phyloP scores from a whole-genome alignment of 164 flowering plant genomes.

The Magnolia sinica region DNA sequence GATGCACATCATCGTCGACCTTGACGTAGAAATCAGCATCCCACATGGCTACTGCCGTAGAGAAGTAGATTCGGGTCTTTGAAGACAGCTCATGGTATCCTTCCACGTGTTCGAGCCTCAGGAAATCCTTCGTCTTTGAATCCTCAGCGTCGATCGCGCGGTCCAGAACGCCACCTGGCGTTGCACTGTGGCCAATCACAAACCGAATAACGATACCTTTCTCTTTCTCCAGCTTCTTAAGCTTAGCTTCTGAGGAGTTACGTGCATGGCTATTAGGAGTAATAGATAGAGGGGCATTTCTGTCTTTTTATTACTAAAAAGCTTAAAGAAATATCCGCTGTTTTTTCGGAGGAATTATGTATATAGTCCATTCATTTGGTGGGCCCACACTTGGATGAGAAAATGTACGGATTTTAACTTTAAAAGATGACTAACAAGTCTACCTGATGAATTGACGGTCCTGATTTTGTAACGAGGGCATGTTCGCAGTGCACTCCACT shows the following conservation, averaged over 20 bases:
- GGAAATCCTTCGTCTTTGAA: slow-evolving; percentile 57
- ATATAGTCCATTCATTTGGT: background rate
- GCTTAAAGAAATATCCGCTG: background rate
- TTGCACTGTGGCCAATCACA: slow-evolving; percentile 78
- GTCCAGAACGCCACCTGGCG: slow-evolving; percentile 61
- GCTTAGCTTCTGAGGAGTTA: slow-evolving; percentile 39
- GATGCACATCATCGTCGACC: slow-evolving; percentile 85
- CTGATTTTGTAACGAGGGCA: no score
- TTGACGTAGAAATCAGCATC: slow-evolving; percentile 82
- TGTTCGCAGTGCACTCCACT: no score
- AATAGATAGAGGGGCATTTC: background rate
- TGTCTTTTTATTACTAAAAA: background rate
- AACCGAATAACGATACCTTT: slow-evolving; percentile 76
- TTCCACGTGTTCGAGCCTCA: slow-evolving; percentile 69
- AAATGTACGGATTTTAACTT: background rate
- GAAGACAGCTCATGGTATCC: slow-evolving; percentile 82
- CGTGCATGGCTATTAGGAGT: background rate
- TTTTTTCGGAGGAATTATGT: background rate
- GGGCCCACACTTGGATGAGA: background rate
- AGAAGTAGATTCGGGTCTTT: slow-evolving; percentile 69
- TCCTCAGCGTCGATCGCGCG: slow-evolving; percentile 62
- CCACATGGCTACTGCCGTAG: slow-evolving; percentile 67
- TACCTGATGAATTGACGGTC: no score
- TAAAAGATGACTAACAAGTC: no score
- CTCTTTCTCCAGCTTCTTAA: slow-evolving; percentile 63